Evolutionary conservation across 202 grass and related monocot species (phyloP), one percentile per base, ranked within the genome.

Genomic region (Panicum virgatum): DNA sequence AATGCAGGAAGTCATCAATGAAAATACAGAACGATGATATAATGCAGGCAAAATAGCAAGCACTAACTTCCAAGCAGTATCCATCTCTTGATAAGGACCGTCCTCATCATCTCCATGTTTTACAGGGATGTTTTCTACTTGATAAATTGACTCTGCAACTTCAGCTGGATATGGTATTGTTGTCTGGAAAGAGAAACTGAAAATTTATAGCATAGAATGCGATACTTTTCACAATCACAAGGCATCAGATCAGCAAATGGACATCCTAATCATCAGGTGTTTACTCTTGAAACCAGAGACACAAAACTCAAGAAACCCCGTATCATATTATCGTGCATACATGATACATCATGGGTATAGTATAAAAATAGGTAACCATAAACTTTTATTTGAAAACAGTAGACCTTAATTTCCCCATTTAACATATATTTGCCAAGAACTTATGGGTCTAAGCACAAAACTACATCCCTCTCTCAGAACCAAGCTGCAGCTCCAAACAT

Each of bases 101-200:
- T 39, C 61, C 7, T 80, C 77, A 5, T 86, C 85, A 26, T 76
- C 64, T 3, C 76, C 73, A 66, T 86, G 59, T 63, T 75, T 76
- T 53, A 80, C 38, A 86, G 85, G 72, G 25, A 91, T 63, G 32
- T 83, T 82, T 70, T 95, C 90, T 51, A 95, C 85, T 79, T 79
- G 87, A 89, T 72, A 95, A 80, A 88, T 74, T 38, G 92, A 88
- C 68, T 90, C 86, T 20, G 73, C 85, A 76, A 93, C 44, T 45
- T 83, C 89, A 82, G 74, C 30, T 63, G 89, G 86, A 87, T 93
- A 95, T 59, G 80, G 20, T 67, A 95, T 69, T 85, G 72, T 82
- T 79, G 86, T 79, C 61, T 88, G 74, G 75, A n/a, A n/a, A n/a
- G n/a, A n/a, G n/a, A 65, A 62, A 42, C 7, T 58, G 48, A 4